These are phyloP conservation scores for Coniochaeta sp. DNA, from an alignment of 2,329 filamentous ascomycete species.

Conservation along the genomic window DNA sequence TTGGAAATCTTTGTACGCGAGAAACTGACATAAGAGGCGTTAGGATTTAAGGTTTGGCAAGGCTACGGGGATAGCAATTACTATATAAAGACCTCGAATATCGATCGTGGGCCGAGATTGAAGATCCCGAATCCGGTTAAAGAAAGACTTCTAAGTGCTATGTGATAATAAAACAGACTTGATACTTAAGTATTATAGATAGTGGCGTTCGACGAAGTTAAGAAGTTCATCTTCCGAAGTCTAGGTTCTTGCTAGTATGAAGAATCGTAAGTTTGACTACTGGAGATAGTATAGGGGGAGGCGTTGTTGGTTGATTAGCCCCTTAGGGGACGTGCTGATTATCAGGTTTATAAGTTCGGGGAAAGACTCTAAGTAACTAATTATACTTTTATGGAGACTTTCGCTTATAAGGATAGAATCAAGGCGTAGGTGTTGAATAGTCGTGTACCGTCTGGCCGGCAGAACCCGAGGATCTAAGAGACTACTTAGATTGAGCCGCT, in stretches of 20 bases:
- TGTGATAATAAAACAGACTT: background rate
- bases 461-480: background rate
- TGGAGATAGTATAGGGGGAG: background rate
- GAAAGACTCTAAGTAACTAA: background rate
- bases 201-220: background rate
- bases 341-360: background rate
- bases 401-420: background rate
- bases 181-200: background rate
- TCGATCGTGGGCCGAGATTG: background rate
- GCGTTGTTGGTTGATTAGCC: background rate
- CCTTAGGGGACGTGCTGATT: background rate
- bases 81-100: background rate
- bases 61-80: background rate
- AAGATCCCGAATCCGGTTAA: background rate
- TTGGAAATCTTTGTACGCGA: background rate
- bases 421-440: background rate
- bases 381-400: background rate
- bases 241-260: background rate
- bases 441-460: background rate
- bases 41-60: background rate
- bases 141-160: background rate
- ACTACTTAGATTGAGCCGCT: background rate
- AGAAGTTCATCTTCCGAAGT: background rate
- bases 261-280: background rate
- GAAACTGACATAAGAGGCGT: background rate